Percentiles rank a stretch among this genome's conserved stretches.
These are phyloP conservation scores for Verbascum thapsus DNA, from an alignment of 257 asterid species.

Conservation along the genomic window DNA sequence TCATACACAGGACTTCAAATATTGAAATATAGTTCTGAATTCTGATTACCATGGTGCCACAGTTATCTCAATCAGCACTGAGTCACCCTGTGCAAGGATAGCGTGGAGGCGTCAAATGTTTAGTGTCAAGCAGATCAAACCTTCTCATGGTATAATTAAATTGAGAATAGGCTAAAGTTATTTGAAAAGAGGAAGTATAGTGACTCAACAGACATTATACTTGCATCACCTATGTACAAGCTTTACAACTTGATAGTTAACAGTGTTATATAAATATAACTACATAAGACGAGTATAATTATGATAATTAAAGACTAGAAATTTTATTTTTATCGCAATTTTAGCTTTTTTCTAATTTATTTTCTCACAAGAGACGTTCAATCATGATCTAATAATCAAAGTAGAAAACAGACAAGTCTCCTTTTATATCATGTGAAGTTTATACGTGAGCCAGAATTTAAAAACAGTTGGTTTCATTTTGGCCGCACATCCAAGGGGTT, in stretches of 20 bases:
- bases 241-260: neutral
- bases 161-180: neutral
- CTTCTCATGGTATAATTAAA: neutral
- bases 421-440: neutral
- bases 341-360: neutral
- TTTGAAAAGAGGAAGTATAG: neutral
- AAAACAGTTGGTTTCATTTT: neutral
- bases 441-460: neutral
- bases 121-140: neutral
- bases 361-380: neutral
- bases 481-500: neutral
- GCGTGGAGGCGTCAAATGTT: slow-evolving; percentile 2
- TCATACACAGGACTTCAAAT: slow-evolving; percentile 10
- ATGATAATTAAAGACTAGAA: neutral
- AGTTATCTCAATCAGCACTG: neutral
- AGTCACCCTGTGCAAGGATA: slow-evolving; percentile 2
- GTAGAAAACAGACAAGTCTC: neutral
- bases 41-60: neutral
- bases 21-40: slow-evolving; percentile 2
- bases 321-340: neutral
- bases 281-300: neutral
- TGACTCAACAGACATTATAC: neutral
- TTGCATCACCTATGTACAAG: neutral
- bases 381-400: neutral
- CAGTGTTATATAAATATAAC: neutral